These are phyloP conservation scores for Fraxinus greggii DNA, from an alignment of 305 asterid species.

Conservation along the genomic window DNA sequence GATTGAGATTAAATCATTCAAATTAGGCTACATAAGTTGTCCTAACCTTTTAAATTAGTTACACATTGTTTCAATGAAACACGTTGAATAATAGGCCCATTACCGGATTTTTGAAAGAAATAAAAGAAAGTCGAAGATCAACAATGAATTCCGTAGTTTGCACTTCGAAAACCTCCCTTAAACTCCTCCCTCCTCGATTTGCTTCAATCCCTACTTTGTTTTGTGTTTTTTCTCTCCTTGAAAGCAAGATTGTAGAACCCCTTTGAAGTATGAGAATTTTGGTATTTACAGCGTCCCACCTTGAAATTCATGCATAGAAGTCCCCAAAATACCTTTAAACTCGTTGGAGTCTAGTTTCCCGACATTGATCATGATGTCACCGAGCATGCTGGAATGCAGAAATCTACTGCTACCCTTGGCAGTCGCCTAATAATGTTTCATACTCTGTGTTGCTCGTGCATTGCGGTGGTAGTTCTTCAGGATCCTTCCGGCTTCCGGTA, in stretches of 20 bases:
- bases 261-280: background rate
- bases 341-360: background rate
- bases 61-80: background rate
- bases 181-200: background rate
- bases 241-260: background rate
- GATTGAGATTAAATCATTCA: background rate
- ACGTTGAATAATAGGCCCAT: background rate
- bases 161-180: background rate
- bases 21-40: background rate
- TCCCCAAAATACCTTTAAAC: too few species aligned
- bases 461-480: too few species aligned
- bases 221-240: background rate
- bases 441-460: too few species aligned
- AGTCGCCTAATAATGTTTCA: too few species aligned
- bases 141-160: background rate
- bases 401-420: too few species aligned
- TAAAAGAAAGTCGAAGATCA: background rate
- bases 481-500: too few species aligned
- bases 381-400: too few species aligned
- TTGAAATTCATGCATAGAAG: too few species aligned
- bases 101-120: too few species aligned
- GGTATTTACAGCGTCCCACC: background rate
- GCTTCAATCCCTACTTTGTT: background rate
- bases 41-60: background rate
- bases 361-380: background rate